These are phyloP conservation scores for Meyerozyma carpophila DNA, from an alignment of 1,139 yeast species.

Conservation along the genomic window DNA sequence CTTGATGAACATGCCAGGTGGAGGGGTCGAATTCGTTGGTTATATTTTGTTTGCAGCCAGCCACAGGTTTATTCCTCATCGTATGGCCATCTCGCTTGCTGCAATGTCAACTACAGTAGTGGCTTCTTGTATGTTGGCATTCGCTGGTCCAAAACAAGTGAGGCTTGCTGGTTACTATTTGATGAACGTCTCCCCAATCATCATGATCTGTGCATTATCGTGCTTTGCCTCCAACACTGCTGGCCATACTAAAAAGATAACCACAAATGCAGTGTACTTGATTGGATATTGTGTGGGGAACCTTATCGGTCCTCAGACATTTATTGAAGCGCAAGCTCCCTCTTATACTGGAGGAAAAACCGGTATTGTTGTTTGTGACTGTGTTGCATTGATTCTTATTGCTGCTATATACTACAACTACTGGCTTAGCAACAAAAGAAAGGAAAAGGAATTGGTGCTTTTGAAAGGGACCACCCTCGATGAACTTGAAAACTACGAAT, in stretches of 20 bases:
- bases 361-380: constrained; percentile 39
- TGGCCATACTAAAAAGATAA: constrained; percentile 64
- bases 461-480: constrained; percentile 4
- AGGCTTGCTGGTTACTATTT: constrained; percentile 8
- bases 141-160: constrained; percentile 5
- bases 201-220: constrained; percentile 38
- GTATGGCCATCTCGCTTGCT: constrained; percentile 1
- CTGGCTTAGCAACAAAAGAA: constrained; percentile 33
- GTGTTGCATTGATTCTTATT: constrained; percentile 20
- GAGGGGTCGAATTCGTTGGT: constrained; percentile 36
- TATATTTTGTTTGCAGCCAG: constrained; percentile 23
- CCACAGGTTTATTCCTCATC: not conserved
- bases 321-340: constrained; percentile 50
- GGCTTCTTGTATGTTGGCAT: constrained; percentile 4
- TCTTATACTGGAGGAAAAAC: constrained; percentile 42
- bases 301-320: constrained; percentile 67
- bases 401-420: constrained; percentile 26
- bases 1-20: constrained; percentile 32
- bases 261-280: constrained; percentile 54
- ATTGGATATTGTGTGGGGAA: constrained; percentile 67
- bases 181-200: constrained; percentile 5
- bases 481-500: constrained; percentile 45
- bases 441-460: constrained; percentile 21
- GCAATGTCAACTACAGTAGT: not conserved
- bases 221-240: constrained; percentile 55